These are phyloP conservation scores for Wickerhamiella dianesei DNA, from an alignment of 805 yeast species.

Conservation along the genomic window DNA sequence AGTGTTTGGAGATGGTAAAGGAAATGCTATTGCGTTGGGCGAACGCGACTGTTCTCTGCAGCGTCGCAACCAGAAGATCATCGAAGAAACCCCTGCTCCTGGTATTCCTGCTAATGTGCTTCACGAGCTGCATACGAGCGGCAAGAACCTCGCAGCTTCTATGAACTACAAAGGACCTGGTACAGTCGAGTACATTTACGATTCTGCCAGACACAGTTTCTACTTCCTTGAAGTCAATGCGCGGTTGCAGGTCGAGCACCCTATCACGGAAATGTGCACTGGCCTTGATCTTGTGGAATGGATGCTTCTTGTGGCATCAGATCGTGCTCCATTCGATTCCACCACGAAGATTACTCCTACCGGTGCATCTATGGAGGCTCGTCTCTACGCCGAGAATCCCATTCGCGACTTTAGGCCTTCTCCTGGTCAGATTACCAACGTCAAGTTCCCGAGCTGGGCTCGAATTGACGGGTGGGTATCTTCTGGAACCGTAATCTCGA, in stretches of 20 bases:
- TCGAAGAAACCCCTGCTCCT: conserved; percentile 98
- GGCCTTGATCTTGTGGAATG: conserved; percentile 92
- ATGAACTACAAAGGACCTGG: conserved; percentile 95
- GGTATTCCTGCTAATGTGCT: conserved; percentile 73
- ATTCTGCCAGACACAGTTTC: conserved; percentile 71
- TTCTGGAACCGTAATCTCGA: conserved; percentile 74
- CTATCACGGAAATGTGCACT: conserved; percentile 89
- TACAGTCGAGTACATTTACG: conserved; percentile 91
- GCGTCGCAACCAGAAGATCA: conserved; percentile 90
- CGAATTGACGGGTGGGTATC: conserved; percentile 91
- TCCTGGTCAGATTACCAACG: conserved; percentile 85
- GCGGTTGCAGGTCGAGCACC: conserved; percentile 94
- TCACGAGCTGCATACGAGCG: conserved; percentile 59
- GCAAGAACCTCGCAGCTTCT: conserved; percentile 66
- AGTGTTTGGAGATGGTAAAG: conserved; percentile 91
- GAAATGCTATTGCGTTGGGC: conserved; percentile 85
- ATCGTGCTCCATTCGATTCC: conserved; percentile 65
- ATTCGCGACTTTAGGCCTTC: conserved; percentile 90
- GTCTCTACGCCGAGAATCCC: conserved; percentile 94
- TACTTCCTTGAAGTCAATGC: conserved; percentile 95
- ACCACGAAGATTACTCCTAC: conserved; percentile 37
- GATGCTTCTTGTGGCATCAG: conserved; percentile 90
- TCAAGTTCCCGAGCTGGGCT: conserved; percentile 77
- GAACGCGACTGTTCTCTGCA: conserved; percentile 97
- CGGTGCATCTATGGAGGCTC: conserved; percentile 94